Base-by-base conservation (phyloP, 2,329 filamentous ascomycete species). In the Aschersonia sp. region DNA sequence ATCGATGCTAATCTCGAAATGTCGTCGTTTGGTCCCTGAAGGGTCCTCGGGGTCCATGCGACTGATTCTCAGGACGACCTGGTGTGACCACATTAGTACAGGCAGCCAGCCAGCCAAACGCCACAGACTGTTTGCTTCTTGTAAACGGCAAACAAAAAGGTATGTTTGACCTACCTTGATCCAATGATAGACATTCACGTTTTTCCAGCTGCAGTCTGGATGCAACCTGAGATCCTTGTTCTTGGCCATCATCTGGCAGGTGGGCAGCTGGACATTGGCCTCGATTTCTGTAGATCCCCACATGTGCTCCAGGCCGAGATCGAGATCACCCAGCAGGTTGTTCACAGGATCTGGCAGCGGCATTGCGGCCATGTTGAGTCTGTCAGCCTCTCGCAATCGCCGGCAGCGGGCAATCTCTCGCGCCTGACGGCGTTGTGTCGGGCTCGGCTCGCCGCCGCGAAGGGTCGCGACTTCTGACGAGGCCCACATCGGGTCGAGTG, bases 1-100 rank as follows among this genome's bases (percentile, higher is more conserved):
- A 65, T 96, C 89, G 56, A 96, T 96, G 55, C 88, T 94, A 57
- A 95, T 95, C 64, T 96, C 89, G 55, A 94, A 96, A 61, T 95
- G 89, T 35, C 89, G 78, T 53, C 89, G 79, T 59, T 89, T 89
- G 52, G 70, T 74, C 38, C 74, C 75, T 1, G 71, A 72, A 0
- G 88, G 81, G 57, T 94, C 85, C 9, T 82, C 79, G 40, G 82
- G 77, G 56, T 95, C 89, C 10, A 84, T 71, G 56, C 87, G 88
- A 31, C 89, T 95, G 44, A 96, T 82, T 47, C 89, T 84, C 80
- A 96, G 86, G 51, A 95, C 88, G 59, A 95, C 88, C 86, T 91
- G 52, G 5, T 9, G 9, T 20, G 20, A 20, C 10, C 4, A 43
- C 5, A 29, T 32, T 30, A 43, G 38, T 3, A 38, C 7, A 38